These are phyloP conservation scores for Eucalyptus leucophloia DNA, from an alignment of 345 rosid species.

Conservation along the genomic window DNA sequence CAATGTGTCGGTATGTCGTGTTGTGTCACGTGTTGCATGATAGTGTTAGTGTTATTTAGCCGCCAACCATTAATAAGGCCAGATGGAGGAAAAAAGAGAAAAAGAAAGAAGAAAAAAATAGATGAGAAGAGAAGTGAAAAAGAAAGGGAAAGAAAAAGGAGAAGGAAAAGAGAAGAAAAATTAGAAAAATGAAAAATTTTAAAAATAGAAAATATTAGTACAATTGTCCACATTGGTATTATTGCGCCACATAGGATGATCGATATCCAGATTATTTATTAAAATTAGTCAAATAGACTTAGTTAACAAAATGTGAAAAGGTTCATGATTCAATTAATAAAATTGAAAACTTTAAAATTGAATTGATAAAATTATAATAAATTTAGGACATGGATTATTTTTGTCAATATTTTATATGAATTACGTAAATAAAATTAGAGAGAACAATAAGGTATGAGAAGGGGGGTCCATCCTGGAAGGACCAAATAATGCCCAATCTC, in stretches of 20 bases:
- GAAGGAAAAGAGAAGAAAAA: too few relatives aligned
- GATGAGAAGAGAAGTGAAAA: too few relatives aligned
- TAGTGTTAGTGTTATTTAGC: too few relatives aligned
- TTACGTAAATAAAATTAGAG: neutral
- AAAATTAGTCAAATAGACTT: too few relatives aligned
- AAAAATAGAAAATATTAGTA: too few relatives aligned
- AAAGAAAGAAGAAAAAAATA: too few relatives aligned
- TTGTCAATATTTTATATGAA: too few relatives aligned
- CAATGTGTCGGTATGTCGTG: fast-evolving
- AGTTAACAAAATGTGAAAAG: too few relatives aligned
- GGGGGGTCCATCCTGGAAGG: neutral
- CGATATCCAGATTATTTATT: too few relatives aligned
- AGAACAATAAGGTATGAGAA: neutral
- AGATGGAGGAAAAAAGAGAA: fast-evolving
- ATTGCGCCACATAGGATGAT: fast-evolving
- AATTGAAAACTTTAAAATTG: too few relatives aligned
- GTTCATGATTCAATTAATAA: fast-evolving
- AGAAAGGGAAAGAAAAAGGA: fast-evolving
- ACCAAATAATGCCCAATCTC: neutral
- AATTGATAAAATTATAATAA: too few relatives aligned
- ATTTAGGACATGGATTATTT: neutral
- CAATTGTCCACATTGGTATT: fast-evolving
- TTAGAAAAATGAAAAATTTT: fast-evolving
- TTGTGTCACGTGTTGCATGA: fast-evolving
- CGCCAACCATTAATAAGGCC: fast-evolving